These are phyloP conservation scores for Thielaviopsis musarum DNA, from an alignment of 2,329 filamentous ascomycete species.

Conservation along the genomic window DNA sequence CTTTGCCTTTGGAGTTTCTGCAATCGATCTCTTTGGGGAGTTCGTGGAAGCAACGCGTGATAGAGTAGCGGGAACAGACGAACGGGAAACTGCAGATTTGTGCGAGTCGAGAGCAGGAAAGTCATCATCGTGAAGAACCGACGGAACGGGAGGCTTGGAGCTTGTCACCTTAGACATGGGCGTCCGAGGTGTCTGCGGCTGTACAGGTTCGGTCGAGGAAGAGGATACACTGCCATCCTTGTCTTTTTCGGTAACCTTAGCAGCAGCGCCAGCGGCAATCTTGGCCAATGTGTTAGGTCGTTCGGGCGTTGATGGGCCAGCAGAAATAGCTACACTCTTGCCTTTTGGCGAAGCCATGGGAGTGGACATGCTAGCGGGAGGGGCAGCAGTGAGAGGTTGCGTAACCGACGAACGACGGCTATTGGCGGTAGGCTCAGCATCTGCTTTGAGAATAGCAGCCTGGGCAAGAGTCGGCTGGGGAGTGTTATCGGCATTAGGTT, in stretches of 20 bases:
- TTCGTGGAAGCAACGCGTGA: background rate
- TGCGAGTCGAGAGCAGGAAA: conserved; percentile 27
- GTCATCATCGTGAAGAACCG: conserved; percentile 39
- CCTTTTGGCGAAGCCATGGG: conserved; percentile 15
- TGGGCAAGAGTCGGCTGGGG: background rate
- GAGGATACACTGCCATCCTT: conserved; percentile 15
- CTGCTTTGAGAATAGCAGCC: background rate
- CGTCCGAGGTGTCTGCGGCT: conserved; percentile 19
- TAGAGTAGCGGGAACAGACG: background rate
- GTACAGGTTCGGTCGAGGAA: conserved; percentile 16
- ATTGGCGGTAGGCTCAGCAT: background rate
- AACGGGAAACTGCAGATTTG: background rate
- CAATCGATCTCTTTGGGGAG: conserved; percentile 3
- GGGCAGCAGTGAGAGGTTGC: background rate
- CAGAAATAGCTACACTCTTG: conserved; percentile 13
- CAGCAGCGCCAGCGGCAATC: conserved; percentile 1
- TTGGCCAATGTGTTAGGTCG: conserved; percentile 2
- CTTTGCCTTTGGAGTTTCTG: conserved; percentile 5
- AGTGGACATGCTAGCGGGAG: background rate
- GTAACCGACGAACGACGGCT: background rate
- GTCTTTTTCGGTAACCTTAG: background rate
- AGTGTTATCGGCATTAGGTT: background rate
- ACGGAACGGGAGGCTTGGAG: background rate
- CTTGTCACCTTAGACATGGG: conserved; percentile 10
- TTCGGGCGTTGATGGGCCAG: conserved; percentile 6